Percentiles rank a stretch among this genome's conserved stretches.
Conservation (phyloP, 2,329 filamentous ascomycete species). For the Aspergillus pseudoglaucus region DNA sequence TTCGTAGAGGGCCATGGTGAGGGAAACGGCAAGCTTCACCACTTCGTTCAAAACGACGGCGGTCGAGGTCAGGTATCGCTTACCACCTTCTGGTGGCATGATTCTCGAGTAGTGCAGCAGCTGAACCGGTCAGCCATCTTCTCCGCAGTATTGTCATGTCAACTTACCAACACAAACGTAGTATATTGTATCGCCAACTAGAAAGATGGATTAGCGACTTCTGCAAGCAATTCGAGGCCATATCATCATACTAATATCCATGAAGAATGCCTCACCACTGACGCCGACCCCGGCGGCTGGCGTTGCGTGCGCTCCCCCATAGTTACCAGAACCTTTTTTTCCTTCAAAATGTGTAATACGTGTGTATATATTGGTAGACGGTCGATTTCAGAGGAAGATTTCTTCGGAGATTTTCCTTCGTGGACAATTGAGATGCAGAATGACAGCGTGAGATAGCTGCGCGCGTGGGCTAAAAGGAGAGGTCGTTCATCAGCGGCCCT, state of each 20-base stretch:
- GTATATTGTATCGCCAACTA: conserved; percentile 41
- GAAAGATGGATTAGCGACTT: conserved; percentile 4
- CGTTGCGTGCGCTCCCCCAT: conserved; percentile 31
- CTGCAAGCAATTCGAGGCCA: background rate
- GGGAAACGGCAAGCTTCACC: conserved; percentile 77
- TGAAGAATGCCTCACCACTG: conserved; percentile 27
- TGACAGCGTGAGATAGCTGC: too few species aligned
- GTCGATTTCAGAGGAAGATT: too few species aligned
- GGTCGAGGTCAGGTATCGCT: conserved; percentile 88
- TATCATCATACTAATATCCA: conserved; percentile 34
- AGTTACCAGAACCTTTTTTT: conserved; percentile 7
- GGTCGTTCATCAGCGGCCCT: too few species aligned
- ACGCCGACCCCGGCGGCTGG: conserved; percentile 27
- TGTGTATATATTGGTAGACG: background rate
- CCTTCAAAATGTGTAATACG: conserved; percentile 4
- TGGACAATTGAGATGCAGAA: too few species aligned
- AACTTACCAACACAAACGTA: conserved; percentile 38
- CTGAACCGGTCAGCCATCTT: conserved; percentile 37
- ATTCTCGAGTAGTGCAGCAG: conserved; percentile 91
- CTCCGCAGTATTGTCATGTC: background rate
- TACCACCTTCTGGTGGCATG: conserved; percentile 77
- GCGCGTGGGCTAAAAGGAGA: too few species aligned
- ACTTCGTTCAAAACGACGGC: conserved; percentile 91
- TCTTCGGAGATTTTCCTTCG: too few species aligned
- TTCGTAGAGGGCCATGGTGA: conserved; percentile 83